Percentiles rank a stretch among this genome's conserved stretches.
phyloP scores from a whole-genome alignment of 2,329 filamentous ascomycete genomes.

The Aspergillus neoniger region DNA sequence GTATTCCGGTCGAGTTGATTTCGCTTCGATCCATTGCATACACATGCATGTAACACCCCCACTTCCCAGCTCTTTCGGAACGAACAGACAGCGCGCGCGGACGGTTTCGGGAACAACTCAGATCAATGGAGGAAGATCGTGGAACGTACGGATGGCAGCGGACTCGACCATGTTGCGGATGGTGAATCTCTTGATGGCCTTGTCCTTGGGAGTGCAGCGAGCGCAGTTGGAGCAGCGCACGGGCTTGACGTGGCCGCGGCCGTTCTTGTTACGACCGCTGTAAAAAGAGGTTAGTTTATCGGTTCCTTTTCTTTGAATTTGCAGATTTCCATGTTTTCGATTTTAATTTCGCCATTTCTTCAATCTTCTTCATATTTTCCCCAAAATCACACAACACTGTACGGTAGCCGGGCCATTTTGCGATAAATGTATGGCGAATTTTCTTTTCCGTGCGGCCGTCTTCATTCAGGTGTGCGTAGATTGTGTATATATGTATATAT shows the following conservation, averaged over 20 bases:
- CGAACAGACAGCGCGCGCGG: constrained; percentile 16
- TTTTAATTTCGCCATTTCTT: background rate
- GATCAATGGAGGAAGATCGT: constrained; percentile 20
- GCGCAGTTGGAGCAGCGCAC: constrained; percentile 91
- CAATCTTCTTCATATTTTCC: background rate
- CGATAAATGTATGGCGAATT: constrained; percentile 6
- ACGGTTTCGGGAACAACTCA: constrained; percentile 1
- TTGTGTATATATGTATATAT: constrained; percentile 19
- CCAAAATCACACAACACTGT: constrained; percentile 6
- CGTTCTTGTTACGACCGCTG: constrained; percentile 99
- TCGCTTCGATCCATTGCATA: background rate
- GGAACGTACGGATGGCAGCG: constrained; percentile 92
- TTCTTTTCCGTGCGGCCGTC: constrained; percentile 10
- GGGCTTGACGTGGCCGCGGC: constrained; percentile 99
- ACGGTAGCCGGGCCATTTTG: background rate
- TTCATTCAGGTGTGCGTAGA: constrained; percentile 9
- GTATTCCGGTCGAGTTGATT: background rate
- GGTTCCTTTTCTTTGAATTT: background rate
- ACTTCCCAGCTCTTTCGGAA: constrained; percentile 14
- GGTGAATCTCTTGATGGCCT: constrained; percentile 99
- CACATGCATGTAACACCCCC: background rate
- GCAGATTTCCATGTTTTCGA: background rate
- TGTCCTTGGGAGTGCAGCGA: constrained; percentile 96
- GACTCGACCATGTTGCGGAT: constrained; percentile 99
- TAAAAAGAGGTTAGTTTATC: constrained; percentile 26